Conservation (phyloP, 2,329 filamentous ascomycete genomes). For the Phialocephala sp. region DNA sequence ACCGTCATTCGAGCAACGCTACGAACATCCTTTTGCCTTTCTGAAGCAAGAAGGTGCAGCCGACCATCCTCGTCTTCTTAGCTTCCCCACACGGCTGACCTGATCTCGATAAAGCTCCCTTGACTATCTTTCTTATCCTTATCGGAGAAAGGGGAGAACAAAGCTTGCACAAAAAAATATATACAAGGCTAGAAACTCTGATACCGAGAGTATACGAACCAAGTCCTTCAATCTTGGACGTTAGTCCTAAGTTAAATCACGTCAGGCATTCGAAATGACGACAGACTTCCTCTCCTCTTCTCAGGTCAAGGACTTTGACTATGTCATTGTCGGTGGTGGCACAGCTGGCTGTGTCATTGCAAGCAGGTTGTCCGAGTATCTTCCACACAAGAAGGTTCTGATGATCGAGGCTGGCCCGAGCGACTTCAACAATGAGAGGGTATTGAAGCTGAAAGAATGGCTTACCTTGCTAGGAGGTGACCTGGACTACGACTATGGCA, state of each 20-base stretch:
- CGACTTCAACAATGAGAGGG: constrained; percentile 86
- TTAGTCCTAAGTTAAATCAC: neutral
- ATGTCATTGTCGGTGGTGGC: constrained; percentile 56
- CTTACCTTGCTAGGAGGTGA: constrained; percentile 82
- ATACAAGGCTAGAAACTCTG: neutral
- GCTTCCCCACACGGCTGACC: neutral
- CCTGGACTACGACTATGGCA: constrained; percentile 90
- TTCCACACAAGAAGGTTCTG: constrained; percentile 81
- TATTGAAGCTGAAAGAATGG: constrained; percentile 88
- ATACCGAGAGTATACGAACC: neutral
- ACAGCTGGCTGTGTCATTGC: constrained; percentile 56
- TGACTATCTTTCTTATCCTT: constrained; percentile 24
- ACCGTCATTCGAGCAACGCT: constrained; percentile 4
- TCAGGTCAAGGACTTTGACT: constrained; percentile 49
- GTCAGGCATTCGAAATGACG: constrained; percentile 34
- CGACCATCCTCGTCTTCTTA: neutral
- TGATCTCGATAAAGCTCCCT: neutral
- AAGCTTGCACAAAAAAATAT: constrained; percentile 11
- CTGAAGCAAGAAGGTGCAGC: constrained; percentile 5
- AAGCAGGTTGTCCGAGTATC: constrained; percentile 67
- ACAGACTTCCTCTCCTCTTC: constrained; percentile 40
- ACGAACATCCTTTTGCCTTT: constrained; percentile 4
- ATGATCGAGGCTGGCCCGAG: constrained; percentile 89
- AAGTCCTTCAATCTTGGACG: neutral
- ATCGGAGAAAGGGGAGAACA: constrained; percentile 16